Conservation (phyloP, 257 asterid species). For the Apocynum venetum region DNA sequence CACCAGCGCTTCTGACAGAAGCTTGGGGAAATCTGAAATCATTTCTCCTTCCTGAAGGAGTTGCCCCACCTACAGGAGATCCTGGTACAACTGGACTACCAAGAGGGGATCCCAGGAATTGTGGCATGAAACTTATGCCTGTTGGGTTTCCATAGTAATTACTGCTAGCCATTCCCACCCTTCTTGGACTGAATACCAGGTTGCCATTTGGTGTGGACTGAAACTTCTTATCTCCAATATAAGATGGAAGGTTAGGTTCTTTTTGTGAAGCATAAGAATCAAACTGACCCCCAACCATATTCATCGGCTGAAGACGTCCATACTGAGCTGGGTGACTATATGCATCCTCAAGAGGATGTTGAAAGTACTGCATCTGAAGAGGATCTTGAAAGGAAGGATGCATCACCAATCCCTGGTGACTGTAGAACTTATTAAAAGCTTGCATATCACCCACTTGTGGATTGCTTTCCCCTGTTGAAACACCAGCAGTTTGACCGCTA, state of each 20-base stretch:
- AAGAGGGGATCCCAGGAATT: conserved; percentile 59
- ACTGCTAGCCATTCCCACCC: conserved; percentile 37
- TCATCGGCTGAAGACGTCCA: conserved; percentile 42
- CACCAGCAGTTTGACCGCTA: conserved; percentile 46
- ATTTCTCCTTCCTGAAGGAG: conserved; percentile 46
- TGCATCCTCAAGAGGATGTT: conserved; percentile 53
- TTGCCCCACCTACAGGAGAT: conserved; percentile 54
- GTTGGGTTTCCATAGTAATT: conserved; percentile 57
- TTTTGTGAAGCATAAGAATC: conserved; percentile 46
- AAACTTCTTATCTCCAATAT: conserved; percentile 52
- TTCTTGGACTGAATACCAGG: conserved; percentile 47
- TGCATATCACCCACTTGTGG: conserved; percentile 44
- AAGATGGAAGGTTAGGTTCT: conserved; percentile 35
- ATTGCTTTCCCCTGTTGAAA: conserved; percentile 44
- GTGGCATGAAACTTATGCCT: conserved; percentile 50
- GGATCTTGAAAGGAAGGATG: conserved; percentile 62
- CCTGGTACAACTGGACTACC: conserved; percentile 70
- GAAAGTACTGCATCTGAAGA: conserved; percentile 66
- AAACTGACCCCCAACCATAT: conserved; percentile 35
- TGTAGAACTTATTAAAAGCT: conserved; percentile 53
- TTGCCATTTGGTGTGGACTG: conserved; percentile 39
- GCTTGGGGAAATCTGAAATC: conserved; percentile 48
- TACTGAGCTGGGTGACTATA: conserved; percentile 50
- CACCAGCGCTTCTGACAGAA: conserved; percentile 46
- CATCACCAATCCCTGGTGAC: conserved; percentile 57